Percentiles rank a stretch among this genome's conserved stretches.
phyloP scores from a whole-genome alignment of 768 basidiomycete genomes.

The Asterophora parasitica region DNA sequence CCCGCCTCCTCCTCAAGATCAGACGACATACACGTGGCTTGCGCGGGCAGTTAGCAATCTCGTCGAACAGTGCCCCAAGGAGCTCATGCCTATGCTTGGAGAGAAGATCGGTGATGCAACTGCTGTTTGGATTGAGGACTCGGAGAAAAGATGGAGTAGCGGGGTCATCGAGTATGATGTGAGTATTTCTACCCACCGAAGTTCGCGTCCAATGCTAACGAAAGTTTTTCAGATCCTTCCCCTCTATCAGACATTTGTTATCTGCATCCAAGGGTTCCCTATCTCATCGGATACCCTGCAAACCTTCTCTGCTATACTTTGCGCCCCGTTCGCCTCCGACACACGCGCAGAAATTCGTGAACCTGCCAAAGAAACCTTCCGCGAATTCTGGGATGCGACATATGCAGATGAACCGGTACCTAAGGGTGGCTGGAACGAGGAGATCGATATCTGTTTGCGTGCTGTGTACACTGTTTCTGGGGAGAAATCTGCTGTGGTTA shows the following conservation, averaged over 20 bases:
- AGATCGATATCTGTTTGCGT: conserved; percentile 29
- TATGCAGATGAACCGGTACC: conserved; percentile 41
- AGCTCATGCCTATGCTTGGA: conserved; percentile 6
- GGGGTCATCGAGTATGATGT: conserved; percentile 61
- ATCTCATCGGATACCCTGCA: conserved; percentile 35
- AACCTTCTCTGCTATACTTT: conserved; percentile 45
- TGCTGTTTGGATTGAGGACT: conserved; percentile 63
- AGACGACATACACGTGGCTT: conserved; percentile 57
- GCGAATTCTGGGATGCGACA: conserved; percentile 54
- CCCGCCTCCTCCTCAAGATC: conserved; percentile 55
- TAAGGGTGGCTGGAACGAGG: conserved; percentile 48
- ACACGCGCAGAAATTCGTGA: conserved; percentile 44
- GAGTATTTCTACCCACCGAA: conserved; percentile 19
- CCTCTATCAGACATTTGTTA: conserved; percentile 56
- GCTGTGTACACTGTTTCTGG: conserved; percentile 9
- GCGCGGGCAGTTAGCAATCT: conserved; percentile 48
- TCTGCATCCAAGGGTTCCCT: conserved; percentile 47
- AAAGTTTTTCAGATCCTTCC: conserved; percentile 45
- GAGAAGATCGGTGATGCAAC: conserved; percentile 43
- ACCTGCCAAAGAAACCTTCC: conserved; percentile 46
- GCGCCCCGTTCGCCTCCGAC: conserved; percentile 46
- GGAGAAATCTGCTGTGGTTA: background rate
- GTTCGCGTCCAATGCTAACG: background rate
- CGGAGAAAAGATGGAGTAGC: conserved; percentile 40
- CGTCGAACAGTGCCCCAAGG: conserved; percentile 50